Evolutionary conservation across 2,329 filamentous ascomycete genomes (phyloP).

Genomic region (Ampelomyces quisqualis): DNA sequence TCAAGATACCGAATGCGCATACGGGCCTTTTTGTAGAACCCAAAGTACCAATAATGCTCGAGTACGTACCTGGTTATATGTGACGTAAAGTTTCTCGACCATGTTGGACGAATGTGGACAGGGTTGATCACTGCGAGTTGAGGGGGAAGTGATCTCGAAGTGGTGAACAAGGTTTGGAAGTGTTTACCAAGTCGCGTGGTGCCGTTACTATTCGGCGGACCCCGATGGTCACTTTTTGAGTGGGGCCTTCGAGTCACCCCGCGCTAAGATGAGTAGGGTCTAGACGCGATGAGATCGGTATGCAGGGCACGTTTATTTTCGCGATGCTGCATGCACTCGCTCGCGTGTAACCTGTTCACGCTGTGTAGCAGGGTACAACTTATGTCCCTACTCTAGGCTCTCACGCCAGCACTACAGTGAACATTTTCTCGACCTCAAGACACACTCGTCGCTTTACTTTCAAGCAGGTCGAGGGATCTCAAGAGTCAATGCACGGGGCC

Average conservation of each 20-base stretch:
- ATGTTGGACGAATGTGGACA: slow-evolving; percentile 29
- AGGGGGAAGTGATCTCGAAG: neutral
- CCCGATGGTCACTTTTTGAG: neutral
- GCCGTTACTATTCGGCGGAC: neutral
- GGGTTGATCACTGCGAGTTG: neutral
- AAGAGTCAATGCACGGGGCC: too few relatives aligned
- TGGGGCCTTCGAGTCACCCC: slow-evolving; percentile 1
- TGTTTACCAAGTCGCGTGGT: too few relatives aligned
- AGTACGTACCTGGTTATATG: slow-evolving; percentile 46
- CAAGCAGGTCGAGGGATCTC: too few relatives aligned
- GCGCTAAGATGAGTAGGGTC: neutral
- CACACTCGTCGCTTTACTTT: too few relatives aligned
- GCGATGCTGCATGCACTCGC: neutral
- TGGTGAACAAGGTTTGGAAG: neutral
- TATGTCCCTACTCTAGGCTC: too few relatives aligned
- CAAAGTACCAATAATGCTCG: neutral
- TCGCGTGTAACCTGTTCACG: too few relatives aligned
- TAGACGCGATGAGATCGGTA: neutral
- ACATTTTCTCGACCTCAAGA: too few relatives aligned
- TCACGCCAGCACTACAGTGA: too few relatives aligned
- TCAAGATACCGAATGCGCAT: slow-evolving; percentile 1
- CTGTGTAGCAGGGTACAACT: too few relatives aligned
- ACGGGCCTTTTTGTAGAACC: neutral
- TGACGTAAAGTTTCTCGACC: slow-evolving; percentile 48
- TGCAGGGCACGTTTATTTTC: neutral